A percentile compares a stretch with the other conserved stretches of the same genome.
Conservation (phyloP, 2,329 filamentous ascomycete species). For the Claviceps spartinae region DNA sequence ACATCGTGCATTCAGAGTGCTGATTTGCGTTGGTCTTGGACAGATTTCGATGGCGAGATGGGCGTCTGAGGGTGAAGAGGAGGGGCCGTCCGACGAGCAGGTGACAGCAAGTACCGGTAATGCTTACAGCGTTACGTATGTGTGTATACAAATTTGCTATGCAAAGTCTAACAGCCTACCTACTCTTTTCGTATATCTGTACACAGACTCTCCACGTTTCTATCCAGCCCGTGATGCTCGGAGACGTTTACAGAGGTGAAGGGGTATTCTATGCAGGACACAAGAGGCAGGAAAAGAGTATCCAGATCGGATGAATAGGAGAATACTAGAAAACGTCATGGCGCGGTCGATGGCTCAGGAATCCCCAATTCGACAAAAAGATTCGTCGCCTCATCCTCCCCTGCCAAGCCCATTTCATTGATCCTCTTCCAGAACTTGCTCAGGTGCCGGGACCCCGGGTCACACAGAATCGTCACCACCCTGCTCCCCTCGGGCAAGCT, state of each 20-base stretch:
- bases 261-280: too few species aligned
- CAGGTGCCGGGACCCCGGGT: slow-evolving; percentile 68
- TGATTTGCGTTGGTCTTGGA: too few species aligned
- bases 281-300: too few species aligned
- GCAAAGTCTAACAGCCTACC: too few species aligned
- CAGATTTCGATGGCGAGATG: too few species aligned
- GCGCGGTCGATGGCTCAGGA: slow-evolving; percentile 4
- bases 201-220: too few species aligned
- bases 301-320: too few species aligned
- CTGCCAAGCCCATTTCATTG: slow-evolving; percentile 53
- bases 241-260: too few species aligned
- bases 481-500: slow-evolving; percentile 45
- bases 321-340: neutral
- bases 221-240: too few species aligned
- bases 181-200: too few species aligned
- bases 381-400: slow-evolving; percentile 32
- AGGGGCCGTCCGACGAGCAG: neutral
- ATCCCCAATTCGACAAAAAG: slow-evolving; percentile 39
- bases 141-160: neutral
- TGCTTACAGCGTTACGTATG: neutral
- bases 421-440: slow-evolving; percentile 76
- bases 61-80: neutral
- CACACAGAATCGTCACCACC: slow-evolving; percentile 75
- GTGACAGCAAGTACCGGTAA: neutral
- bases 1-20: too few species aligned